Evolutionary conservation across 2,329 filamentous ascomycete genomes (phyloP), one percentile per base, ranked within the genome.

Genomic region (Chrysoporthe cubensis): DNA sequence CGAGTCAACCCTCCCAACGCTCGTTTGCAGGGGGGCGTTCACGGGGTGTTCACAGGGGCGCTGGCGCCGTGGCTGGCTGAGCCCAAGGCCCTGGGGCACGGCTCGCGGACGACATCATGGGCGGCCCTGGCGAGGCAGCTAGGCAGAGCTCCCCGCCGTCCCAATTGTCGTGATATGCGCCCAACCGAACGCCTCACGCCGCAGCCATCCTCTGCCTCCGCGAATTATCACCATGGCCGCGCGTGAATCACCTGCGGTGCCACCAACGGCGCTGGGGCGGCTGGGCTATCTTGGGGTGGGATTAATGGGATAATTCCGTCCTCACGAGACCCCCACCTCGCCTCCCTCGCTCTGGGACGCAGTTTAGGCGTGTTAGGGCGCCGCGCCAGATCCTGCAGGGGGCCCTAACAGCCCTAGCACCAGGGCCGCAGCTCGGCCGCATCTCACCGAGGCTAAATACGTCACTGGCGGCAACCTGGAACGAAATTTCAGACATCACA

Each of bases 401-500:
- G 13, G 1, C n/a, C 57, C 40, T 60, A 60, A 60, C 57, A 60
- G 37, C 16, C 2, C 3, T 26, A 21, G 40, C n/a, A 21, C 11
- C 8, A 4, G 58, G 14, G 42, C 58, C 11, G 21, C 14, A 43
- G 40, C 58, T 61, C 42, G 58, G 58, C 58, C 42, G 58, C 42
- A 34, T 13, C n/a, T 18, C 58, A 18, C 58, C 58, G 40, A 46
- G 58, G 21, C 42, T 43, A 44, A 61, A 61, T 42, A 61, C 59
- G 59, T 61, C 59, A 61, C 59, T 21, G 43, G 59, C 42, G 42
- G 59, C 59, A 16, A 16, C 16, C 42, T 46, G 42, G 43, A 42
- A 61, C 59, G 48, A 61, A 61, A 46, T 61, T 61, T 61, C 26
- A 61, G 42, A 46, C 40, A 46, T 42, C 40, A n/a, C 43, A 34